Conservation (phyloP, 352 stramenopile genomes). For the Phytopythium mirpurense region DNA sequence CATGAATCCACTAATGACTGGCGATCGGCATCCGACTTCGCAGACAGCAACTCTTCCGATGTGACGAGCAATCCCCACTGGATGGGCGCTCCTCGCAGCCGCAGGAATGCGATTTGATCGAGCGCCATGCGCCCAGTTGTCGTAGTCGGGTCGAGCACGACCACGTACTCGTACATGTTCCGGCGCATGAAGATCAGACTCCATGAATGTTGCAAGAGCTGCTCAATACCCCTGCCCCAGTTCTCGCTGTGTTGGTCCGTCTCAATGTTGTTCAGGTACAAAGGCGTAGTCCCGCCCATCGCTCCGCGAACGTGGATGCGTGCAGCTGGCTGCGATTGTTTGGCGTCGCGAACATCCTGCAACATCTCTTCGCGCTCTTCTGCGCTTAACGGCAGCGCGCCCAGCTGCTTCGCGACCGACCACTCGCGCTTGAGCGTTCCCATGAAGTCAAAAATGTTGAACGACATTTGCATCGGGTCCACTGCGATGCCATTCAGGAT, state of each 20-base stretch:
- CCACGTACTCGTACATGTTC: conserved; percentile 85
- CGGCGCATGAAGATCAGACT: conserved; percentile 82
- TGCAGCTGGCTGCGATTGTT: conserved; percentile 31
- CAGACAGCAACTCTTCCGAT: conserved; percentile 59
- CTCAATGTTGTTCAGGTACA: conserved; percentile 84
- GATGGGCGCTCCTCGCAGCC: conserved; percentile 62
- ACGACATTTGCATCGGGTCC: conserved; percentile 75
- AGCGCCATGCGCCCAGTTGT: conserved; percentile 40
- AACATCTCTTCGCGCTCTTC: conserved; percentile 59
- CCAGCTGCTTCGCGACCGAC: conserved; percentile 67
- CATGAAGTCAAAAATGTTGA: conserved; percentile 92
- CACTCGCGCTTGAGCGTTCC: conserved; percentile 71
- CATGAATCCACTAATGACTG: conserved; percentile 32
- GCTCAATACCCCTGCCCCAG: conserved; percentile 43
- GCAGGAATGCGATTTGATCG: conserved; percentile 62
- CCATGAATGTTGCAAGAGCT: conserved; percentile 53
- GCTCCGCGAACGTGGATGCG: conserved; percentile 67
- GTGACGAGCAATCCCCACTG: conserved; percentile 74
- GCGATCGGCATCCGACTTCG: conserved; percentile 33
- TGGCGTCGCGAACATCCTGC: conserved; percentile 45
- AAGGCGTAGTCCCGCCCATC: conserved; percentile 43
- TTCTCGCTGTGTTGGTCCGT: conserved; percentile 45
- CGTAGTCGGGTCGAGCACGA: conserved; percentile 64
- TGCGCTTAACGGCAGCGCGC: conserved; percentile 32
- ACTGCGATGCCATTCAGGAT: conserved; percentile 86